Percentiles rank a stretch among this genome's conserved stretches.
Evolutionary conservation across 306 rosid genomes (phyloP).

Genomic region (Cucurbita maxima): DNA sequence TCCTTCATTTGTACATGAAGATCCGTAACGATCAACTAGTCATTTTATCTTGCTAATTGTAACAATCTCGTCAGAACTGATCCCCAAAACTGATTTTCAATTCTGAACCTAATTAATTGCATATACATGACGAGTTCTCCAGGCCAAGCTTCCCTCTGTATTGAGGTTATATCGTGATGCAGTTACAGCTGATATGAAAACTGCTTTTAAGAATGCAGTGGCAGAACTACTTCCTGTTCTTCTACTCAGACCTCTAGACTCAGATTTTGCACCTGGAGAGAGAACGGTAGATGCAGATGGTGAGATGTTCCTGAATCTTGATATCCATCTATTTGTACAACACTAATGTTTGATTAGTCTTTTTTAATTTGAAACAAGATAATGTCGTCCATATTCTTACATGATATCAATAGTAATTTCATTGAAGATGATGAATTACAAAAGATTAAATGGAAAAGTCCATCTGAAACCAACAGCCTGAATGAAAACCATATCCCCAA

Average conservation of each 20-base stretch:
- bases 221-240: conserved; percentile 91
- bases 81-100: background rate
- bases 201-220: conserved; percentile 82
- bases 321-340: conserved; percentile 4
- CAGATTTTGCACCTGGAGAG: conserved; percentile 71
- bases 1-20: background rate
- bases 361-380: background rate
- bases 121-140: conserved; percentile 12
- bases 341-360: background rate
- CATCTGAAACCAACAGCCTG: background rate
- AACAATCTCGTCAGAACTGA: background rate
- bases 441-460: background rate
- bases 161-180: conserved; percentile 90
- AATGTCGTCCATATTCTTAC: background rate
- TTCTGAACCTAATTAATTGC: background rate
- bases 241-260: conserved; percentile 55
- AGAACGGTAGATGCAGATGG: conserved; percentile 71
- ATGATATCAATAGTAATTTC: background rate
- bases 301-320: conserved; percentile 23
- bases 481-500: background rate
- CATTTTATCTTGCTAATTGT: background rate
- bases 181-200: conserved; percentile 89
- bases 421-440: background rate
- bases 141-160: conserved; percentile 95
- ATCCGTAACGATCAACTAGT: background rate